These are phyloP conservation scores for Rostrohypoxylon terebratum DNA, from an alignment of 495 filamentous ascomycete species.

Conservation along the genomic window DNA sequence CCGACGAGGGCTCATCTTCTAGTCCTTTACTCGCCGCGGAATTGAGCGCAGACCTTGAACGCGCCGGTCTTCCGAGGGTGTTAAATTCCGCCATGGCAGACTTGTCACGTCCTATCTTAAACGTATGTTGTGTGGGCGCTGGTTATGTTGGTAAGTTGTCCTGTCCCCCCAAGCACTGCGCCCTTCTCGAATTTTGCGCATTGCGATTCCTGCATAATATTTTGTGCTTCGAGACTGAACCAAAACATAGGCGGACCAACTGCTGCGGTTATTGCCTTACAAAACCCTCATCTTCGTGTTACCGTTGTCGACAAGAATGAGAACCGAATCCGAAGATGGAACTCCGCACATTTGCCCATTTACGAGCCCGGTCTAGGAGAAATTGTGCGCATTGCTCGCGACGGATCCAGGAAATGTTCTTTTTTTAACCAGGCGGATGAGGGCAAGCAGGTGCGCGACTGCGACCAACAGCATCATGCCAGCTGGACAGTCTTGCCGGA, in stretches of 20 bases:
- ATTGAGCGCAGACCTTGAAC: conserved; percentile 23
- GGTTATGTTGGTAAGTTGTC: conserved; percentile 69
- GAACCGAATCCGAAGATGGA: conserved; percentile 75
- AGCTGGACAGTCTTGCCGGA: conserved; percentile 44
- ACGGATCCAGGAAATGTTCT: conserved; percentile 57
- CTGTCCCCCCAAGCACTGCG: neutral
- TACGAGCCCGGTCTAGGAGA: conserved; percentile 78
- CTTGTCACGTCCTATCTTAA: conserved; percentile 55
- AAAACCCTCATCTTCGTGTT: conserved; percentile 74
- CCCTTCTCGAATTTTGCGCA: neutral
- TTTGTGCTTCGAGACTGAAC: conserved; percentile 13
- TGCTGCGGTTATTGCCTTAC: conserved; percentile 76
- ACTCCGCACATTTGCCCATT: conserved; percentile 78
- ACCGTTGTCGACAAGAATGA: conserved; percentile 78
- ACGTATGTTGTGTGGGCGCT: conserved; percentile 72
- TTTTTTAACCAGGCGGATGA: conserved; percentile 47
- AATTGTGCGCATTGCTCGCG: conserved; percentile 73
- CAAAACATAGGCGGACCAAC: conserved; percentile 77
- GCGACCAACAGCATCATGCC: conserved; percentile 26
- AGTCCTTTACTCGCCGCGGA: conserved; percentile 55
- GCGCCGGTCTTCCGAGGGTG: conserved; percentile 21
- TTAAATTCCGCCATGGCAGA: conserved; percentile 13
- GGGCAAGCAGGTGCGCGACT: neutral
- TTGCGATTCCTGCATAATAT: neutral
- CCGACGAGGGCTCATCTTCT: conserved; percentile 61